phyloP scores from a whole-genome alignment of 208 protist genomes.

The Trypanosoma rangeli region DNA sequence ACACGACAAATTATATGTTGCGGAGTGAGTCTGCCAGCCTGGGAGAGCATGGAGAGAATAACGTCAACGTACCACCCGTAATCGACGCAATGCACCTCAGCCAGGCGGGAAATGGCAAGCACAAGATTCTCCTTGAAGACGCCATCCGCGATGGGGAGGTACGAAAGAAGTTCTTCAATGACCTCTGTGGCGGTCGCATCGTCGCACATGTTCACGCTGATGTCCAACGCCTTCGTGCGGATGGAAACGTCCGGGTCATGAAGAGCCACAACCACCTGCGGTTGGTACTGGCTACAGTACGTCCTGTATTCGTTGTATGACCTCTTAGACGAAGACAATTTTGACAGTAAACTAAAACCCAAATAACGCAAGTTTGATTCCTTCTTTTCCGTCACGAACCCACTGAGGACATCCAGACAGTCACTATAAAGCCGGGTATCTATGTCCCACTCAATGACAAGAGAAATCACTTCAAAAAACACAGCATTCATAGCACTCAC shows the following conservation, averaged over 20 bases:
- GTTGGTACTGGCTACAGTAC: slow-evolving; percentile 91
- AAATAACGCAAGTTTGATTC: slow-evolving; percentile 92
- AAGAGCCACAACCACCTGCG: slow-evolving; percentile 89
- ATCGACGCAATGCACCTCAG: slow-evolving; percentile 95
- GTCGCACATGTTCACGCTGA: slow-evolving; percentile 98
- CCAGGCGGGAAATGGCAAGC: slow-evolving; percentile 95
- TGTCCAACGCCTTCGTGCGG: slow-evolving; percentile 95
- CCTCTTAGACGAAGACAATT: slow-evolving; percentile 29
- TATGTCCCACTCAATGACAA: slow-evolving; percentile 91
- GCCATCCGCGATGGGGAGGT: slow-evolving; percentile 89
- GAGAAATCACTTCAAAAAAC: slow-evolving; percentile 96
- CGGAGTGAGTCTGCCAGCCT: slow-evolving; percentile 96
- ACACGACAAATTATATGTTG: slow-evolving; percentile 92
- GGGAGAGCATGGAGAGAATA: slow-evolving; percentile 94
- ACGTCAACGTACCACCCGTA: slow-evolving; percentile 97
- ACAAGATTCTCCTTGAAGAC: slow-evolving; percentile 95
- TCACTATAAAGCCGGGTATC: slow-evolving; percentile 80
- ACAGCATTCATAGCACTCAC: slow-evolving; percentile 97
- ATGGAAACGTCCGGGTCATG: slow-evolving; percentile 98
- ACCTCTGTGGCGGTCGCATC: slow-evolving; percentile 88
- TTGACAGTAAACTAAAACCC: slow-evolving; percentile 81
- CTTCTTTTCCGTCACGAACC: slow-evolving; percentile 89
- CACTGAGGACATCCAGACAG: slow-evolving; percentile 78
- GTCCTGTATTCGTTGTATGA: slow-evolving; percentile 66
- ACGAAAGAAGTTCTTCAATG: slow-evolving; percentile 92